Evolutionary conservation across 2,329 filamentous ascomycete genomes (phyloP).

Genomic region (Aphanocladium album): DNA sequence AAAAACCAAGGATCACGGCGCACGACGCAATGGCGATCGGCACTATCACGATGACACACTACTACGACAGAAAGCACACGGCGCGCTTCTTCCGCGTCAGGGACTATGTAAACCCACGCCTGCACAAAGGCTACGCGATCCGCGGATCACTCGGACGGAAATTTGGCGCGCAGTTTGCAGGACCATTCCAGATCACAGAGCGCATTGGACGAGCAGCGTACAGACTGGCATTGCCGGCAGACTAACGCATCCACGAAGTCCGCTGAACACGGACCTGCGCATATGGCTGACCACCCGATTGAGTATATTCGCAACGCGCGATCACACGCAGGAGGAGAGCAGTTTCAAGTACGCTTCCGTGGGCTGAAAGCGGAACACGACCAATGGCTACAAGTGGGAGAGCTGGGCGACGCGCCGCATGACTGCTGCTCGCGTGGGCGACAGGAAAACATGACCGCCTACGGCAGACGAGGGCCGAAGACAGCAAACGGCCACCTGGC

Average conservation of each 20-base stretch:
- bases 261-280: too few relatives aligned
- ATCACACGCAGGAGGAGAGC: too few relatives aligned
- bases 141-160: not conserved
- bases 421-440: too few relatives aligned
- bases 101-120: not conserved
- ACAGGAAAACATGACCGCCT: too few relatives aligned
- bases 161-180: not conserved
- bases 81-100: not conserved
- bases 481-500: too few relatives aligned
- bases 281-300: too few relatives aligned
- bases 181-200: not conserved
- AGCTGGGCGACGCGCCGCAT: too few relatives aligned
- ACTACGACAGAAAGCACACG: not conserved
- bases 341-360: too few relatives aligned
- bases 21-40: not conserved
- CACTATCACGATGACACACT: not conserved
- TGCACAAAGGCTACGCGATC: not conserved
- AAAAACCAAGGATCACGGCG: not conserved
- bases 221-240: not conserved
- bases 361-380: too few relatives aligned
- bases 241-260: not conserved
- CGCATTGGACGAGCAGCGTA: not conserved
- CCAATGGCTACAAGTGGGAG: too few relatives aligned
- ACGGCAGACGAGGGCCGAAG: too few relatives aligned
- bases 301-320: too few relatives aligned